Evolutionary conservation across 1,284 basidiomycete genomes (phyloP).

Genomic region (Marasmius tenuissimus): DNA sequence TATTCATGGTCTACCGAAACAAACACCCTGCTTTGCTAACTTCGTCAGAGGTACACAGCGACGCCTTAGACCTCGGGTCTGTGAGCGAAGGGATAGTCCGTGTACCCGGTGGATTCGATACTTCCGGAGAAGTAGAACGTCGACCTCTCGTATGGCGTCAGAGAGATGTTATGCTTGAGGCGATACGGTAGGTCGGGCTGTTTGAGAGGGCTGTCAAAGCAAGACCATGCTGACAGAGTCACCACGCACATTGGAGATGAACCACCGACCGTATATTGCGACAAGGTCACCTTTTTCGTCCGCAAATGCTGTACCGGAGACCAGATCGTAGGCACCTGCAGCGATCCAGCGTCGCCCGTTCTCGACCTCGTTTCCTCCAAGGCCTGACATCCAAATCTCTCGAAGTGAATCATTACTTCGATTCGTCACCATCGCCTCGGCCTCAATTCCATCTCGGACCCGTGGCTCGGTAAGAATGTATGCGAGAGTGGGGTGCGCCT

Average conservation of each 20-base stretch:
- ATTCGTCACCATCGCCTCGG: constrained; percentile 5
- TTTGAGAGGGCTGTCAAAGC: background rate
- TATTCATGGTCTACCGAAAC: no score
- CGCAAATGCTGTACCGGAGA: constrained; percentile 30
- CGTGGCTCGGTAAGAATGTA: constrained; percentile 47
- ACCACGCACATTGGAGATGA: constrained; percentile 7
- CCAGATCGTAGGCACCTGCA: constrained; percentile 43
- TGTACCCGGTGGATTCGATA: constrained; percentile 30
- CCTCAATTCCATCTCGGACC: constrained; percentile 18
- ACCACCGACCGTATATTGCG: constrained; percentile 43
- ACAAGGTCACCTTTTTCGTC: constrained; percentile 37
- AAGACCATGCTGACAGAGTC: background rate
- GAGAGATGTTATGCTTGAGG: constrained; percentile 15
- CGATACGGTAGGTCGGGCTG: background rate
- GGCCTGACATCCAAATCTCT: constrained; percentile 28
- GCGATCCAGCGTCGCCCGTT: constrained; percentile 38
- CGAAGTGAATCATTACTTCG: constrained; percentile 37
- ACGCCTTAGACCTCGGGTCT: no score
- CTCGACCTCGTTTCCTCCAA: constrained; percentile 14
- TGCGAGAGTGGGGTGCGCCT: constrained; percentile 44
- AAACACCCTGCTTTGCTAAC: constrained; percentile 24
- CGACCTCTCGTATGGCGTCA: constrained; percentile 24
- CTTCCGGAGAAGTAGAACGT: constrained; percentile 25
- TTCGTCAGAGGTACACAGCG: constrained; percentile 26
- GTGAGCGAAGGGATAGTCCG: constrained; percentile 31